These are phyloP conservation scores for Bremia lactucae DNA, from an alignment of 352 stramenopile species.

Conservation along the genomic window DNA sequence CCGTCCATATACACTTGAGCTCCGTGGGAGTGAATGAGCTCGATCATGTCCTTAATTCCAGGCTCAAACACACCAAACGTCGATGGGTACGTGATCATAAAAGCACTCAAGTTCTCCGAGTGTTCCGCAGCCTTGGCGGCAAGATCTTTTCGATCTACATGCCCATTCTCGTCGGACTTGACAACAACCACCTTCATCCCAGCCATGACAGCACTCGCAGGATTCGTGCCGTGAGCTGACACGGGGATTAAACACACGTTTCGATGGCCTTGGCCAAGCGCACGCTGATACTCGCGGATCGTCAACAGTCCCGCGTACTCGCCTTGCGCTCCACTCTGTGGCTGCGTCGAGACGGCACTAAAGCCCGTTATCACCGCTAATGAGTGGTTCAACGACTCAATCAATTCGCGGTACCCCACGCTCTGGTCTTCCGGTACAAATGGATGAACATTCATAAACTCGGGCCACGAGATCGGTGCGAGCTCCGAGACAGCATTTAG, in stretches of 20 bases:
- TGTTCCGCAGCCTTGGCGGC: constrained; percentile 93
- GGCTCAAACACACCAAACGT: constrained; percentile 99
- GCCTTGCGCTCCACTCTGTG: constrained; percentile 95
- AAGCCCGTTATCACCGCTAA: constrained; percentile 98
- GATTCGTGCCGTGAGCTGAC: constrained; percentile 98
- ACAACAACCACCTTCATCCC: constrained; percentile 97
- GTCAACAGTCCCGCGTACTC: constrained; percentile 96
- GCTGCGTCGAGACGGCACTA: constrained; percentile 93
- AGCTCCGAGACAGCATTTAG: constrained; percentile 97
- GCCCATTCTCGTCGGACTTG: constrained; percentile 93
- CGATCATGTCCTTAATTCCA: constrained; percentile 93
- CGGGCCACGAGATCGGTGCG: constrained; percentile 93
- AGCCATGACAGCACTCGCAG: constrained; percentile 93
- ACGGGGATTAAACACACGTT: constrained; percentile 98
- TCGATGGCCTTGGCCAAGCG: constrained; percentile 87
- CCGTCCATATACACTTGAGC: constrained; percentile 99
- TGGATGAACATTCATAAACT: constrained; percentile 97
- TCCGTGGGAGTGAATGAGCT: constrained; percentile 92
- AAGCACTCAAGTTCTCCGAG: constrained; percentile 90
- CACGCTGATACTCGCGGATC: constrained; percentile 94
- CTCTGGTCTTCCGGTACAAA: constrained; percentile 94
- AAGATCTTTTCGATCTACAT: constrained; percentile 94
- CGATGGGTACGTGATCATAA: constrained; percentile 99
- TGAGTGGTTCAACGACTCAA: constrained; percentile 92
- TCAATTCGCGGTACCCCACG: constrained; percentile 94